Evolutionary conservation across 345 rosid genomes (phyloP).

Genomic region (Citrus reticulata): DNA sequence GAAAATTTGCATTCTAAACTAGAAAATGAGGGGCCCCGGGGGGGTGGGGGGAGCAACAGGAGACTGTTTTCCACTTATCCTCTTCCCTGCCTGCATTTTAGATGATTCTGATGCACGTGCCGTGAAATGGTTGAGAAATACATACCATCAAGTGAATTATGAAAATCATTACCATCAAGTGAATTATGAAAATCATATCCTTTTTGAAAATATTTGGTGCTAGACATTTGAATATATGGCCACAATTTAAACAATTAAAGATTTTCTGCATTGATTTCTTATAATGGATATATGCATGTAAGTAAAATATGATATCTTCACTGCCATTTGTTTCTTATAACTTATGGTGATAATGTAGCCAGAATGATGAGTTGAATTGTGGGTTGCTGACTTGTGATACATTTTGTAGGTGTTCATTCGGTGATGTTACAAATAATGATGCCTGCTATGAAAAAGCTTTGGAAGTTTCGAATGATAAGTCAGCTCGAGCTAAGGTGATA

Average conservation of each 20-base stretch:
- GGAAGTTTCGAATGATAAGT: constrained; percentile 79
- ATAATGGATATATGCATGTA: neutral
- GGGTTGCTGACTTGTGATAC: constrained; percentile 3
- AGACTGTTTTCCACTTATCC: neutral
- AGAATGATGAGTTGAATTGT: neutral
- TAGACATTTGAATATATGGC: neutral
- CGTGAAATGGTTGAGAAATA: neutral
- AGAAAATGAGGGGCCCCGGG: too few species aligned
- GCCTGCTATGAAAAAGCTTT: constrained; percentile 84
- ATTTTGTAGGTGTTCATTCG: constrained; percentile 80
- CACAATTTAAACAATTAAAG: neutral
- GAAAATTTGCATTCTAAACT: neutral
- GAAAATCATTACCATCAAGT: neutral
- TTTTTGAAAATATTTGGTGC: neutral
- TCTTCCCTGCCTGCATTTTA: neutral
- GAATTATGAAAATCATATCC: neutral
- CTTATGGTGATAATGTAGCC: neutral
- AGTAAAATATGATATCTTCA: neutral
- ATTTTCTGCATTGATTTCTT: neutral
- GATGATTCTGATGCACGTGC: neutral
- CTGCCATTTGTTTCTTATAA: neutral
- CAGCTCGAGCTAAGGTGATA: constrained; percentile 87
- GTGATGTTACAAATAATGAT: constrained; percentile 74
- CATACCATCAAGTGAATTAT: neutral
- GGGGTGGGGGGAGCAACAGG: accelerated